Evolutionary conservation across 768 basidiomycete genomes (phyloP), one percentile per base, ranked within the genome.

Genomic region (Hydnum rufescens): DNA sequence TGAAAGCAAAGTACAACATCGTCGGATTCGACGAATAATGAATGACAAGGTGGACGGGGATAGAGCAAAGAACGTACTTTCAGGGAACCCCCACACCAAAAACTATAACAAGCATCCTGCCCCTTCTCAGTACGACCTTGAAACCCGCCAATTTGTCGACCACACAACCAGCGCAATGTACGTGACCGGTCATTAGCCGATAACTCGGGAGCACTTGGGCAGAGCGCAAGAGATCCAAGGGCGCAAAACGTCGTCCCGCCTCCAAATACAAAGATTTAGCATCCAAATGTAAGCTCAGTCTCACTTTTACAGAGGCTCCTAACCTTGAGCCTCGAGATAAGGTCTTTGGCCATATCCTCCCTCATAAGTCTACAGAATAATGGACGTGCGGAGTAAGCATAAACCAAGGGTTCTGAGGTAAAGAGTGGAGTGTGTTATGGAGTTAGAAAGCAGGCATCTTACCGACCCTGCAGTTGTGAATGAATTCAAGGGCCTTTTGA

Each of bases 221-320:
- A 53, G 50, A 57, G 32, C 51, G 64, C 63, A 8, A 92, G 70
- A 0, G 82, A 72, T 1, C 90, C 88, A 26, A 95, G 62, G 0
- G 85, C 82, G 58, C 85, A 92, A 64, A 96, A 97, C 1, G 93
- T 95, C 18, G 89, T 84, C 4, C 93, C 93, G 19, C 92, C 90
- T 89, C n/a, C n/a, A n/a, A n/a, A n/a, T n/a, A n/a, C n/a, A n/a
- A n/a, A n/a, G 57, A 4, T 39, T 39, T 13, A 5, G n/a, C 26
- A 49, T 47, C 16, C 8, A 13, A 43, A n/a, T 42, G 13, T 23
- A n/a, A 51, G 46, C 31, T n/a, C n/a, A 42, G 19, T 16, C 2
- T 5, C 16, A 23, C 26, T 3, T 3, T 43, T 42, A 32, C 3
- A 0, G 28, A 25, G 26, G 2, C 19, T 3, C 19, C 19, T 84